Evolutionary conservation across 345 rosid genomes (phyloP).

Genomic region (Clarkia xantiana): DNA sequence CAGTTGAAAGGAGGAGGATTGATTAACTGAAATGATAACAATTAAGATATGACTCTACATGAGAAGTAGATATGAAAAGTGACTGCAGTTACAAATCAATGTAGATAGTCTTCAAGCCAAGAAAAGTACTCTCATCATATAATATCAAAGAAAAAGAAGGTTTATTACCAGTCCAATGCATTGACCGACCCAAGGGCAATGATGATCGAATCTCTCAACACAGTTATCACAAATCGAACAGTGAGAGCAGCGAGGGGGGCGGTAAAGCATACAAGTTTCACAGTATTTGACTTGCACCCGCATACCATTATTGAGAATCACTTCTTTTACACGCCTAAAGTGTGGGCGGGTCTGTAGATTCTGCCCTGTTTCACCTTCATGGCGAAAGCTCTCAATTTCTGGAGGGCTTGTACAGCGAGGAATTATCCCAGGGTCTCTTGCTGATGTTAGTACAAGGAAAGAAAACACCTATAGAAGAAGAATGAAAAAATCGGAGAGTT

Average conservation of each 20-base stretch:
- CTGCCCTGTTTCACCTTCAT: conserved; percentile 32
- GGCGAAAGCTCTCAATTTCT: conserved; percentile 41
- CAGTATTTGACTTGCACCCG: conserved; percentile 74
- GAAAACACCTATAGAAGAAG: conserved; percentile 41
- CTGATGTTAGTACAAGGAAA: conserved; percentile 70
- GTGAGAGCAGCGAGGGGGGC: conserved; percentile 99
- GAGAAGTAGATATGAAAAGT: no score
- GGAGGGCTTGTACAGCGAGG: conserved; percentile 72
- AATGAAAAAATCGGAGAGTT: conserved; percentile 7
- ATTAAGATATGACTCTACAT: no score
- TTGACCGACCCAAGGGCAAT: conserved; percentile 99
- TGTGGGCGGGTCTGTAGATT: conserved; percentile 29
- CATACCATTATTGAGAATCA: conserved; percentile 62
- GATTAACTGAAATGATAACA: neutral
- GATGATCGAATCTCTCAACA: conserved; percentile 91
- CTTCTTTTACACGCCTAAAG: conserved; percentile 52
- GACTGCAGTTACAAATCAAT: no score
- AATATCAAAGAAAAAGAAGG: no score
- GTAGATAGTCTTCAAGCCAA: no score
- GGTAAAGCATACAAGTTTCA: conserved; percentile 80
- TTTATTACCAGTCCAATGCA: conserved; percentile 83
- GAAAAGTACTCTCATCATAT: no score
- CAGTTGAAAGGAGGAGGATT: neutral
- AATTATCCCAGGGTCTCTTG: conserved; percentile 91
- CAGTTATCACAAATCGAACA: conserved; percentile 96